Evolutionary conservation across 2,329 filamentous ascomycete species (phyloP).

Genomic region (Botrytis tulipae): DNA sequence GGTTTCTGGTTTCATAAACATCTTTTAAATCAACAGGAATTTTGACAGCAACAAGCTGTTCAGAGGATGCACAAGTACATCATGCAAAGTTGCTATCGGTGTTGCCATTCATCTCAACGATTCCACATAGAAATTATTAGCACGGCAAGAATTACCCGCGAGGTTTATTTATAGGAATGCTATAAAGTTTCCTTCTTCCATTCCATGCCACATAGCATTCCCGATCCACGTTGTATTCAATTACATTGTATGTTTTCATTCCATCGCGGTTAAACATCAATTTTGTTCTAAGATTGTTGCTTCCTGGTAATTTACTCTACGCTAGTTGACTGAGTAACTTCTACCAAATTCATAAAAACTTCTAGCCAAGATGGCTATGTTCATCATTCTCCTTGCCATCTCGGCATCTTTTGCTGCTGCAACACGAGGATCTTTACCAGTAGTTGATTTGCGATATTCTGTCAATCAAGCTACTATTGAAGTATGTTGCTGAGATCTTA

Average conservation of each 20-base stretch:
- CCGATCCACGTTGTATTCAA: neutral
- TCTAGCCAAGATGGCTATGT: neutral
- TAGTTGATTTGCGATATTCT: slow-evolving; percentile 36
- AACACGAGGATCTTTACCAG: slow-evolving; percentile 22
- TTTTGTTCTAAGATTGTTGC: neutral
- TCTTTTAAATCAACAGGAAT: neutral
- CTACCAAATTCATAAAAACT: neutral
- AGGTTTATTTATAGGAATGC: neutral
- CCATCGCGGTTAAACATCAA: neutral
- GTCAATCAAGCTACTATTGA: slow-evolving; percentile 35
- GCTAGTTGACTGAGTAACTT: neutral
- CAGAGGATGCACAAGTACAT: neutral
- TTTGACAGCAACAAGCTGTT: neutral
- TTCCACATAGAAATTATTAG: neutral
- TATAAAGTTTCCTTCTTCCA: neutral
- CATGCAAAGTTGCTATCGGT: neutral
- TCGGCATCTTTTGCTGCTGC: neutral
- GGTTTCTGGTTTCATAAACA: neutral
- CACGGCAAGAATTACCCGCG: neutral
- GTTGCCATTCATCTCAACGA: neutral
- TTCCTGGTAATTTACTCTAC: too few relatives aligned
- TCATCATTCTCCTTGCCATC: neutral
- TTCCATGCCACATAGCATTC: neutral
- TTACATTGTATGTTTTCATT: neutral
- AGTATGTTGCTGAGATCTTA: neutral